Evolutionary conservation across 1,284 basidiomycete genomes (phyloP).

Genomic region (Ustilago tritici): DNA sequence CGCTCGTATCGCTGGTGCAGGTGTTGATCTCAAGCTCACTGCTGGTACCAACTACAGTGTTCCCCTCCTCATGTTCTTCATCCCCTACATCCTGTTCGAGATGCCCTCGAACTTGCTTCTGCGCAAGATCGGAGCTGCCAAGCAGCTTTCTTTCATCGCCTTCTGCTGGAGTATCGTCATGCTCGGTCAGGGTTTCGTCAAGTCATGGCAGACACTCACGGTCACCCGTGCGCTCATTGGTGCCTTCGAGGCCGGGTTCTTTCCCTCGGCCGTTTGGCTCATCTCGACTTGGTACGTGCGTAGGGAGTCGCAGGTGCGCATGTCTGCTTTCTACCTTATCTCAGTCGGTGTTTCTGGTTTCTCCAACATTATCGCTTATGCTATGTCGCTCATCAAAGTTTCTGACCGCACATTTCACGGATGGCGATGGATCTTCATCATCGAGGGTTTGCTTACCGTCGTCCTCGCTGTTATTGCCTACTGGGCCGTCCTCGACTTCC

Average conservation of each 20-base stretch:
- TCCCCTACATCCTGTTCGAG: conserved; percentile 66
- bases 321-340: conserved; percentile 71
- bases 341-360: conserved; percentile 70
- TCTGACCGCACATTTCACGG: conserved; percentile 41
- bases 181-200: conserved; percentile 65
- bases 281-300: conserved; percentile 72
- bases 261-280: conserved; percentile 70
- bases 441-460: conserved; percentile 53
- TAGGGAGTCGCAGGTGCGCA: conserved; percentile 70
- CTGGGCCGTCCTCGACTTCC: conserved; percentile 70
- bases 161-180: conserved; percentile 70
- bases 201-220: conserved; percentile 63
- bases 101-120: conserved; percentile 59
- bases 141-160: conserved; percentile 67
- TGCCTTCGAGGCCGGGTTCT: conserved; percentile 64
- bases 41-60: conserved; percentile 62
- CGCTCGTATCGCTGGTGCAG: conserved; percentile 59
- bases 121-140: conserved; percentile 70
- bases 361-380: conserved; percentile 71
- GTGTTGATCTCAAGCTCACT: conserved; percentile 50
- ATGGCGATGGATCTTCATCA: conserved; percentile 67
- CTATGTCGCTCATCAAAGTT: conserved; percentile 39
- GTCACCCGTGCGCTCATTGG: conserved; percentile 71
- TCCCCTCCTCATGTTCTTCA: conserved; percentile 71
- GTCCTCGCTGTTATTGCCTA: conserved; percentile 53